Percentiles rank a stretch among this genome's conserved stretches.
Conservation (phyloP, 352 stramenopile genomes). For the Phytophthora podocarpi region DNA sequence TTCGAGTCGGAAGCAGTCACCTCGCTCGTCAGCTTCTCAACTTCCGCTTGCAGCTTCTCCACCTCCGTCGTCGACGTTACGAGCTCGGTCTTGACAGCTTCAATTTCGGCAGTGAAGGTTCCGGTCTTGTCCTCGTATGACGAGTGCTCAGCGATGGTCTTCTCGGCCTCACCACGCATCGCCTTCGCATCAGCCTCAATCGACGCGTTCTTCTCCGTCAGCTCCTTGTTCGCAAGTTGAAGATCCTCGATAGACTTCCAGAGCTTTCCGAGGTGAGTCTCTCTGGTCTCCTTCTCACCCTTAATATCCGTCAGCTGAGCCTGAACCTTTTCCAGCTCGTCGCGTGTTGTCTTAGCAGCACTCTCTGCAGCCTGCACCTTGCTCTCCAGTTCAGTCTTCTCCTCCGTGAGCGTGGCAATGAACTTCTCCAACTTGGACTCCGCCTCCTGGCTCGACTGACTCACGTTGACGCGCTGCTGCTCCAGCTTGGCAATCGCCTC, state of each 20-base stretch:
- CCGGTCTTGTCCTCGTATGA: slow-evolving; percentile 37
- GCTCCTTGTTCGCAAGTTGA: slow-evolving; percentile 50
- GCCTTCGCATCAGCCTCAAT: slow-evolving; percentile 49
- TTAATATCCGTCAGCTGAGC: slow-evolving; percentile 35
- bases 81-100: slow-evolving; percentile 27
- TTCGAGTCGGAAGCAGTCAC: slow-evolving; percentile 12
- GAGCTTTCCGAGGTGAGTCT: slow-evolving; percentile 58
- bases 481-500: slow-evolving; percentile 37
- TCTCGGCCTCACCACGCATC: slow-evolving; percentile 47
- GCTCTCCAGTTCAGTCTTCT: slow-evolving; percentile 26
- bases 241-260: slow-evolving; percentile 62
- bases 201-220: slow-evolving; percentile 48
- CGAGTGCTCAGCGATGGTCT: slow-evolving; percentile 38
- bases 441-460: slow-evolving; percentile 15
- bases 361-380: slow-evolving; percentile 23
- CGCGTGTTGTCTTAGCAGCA: slow-evolving; percentile 9
- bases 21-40: slow-evolving; percentile 35
- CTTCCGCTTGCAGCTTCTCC: slow-evolving; percentile 35
- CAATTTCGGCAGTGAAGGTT: slow-evolving; percentile 35
- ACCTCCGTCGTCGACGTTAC: slow-evolving; percentile 19
- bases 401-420: slow-evolving; percentile 14
- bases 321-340: slow-evolving; percentile 37
- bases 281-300: slow-evolving; percentile 44
- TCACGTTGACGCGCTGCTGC: slow-evolving; percentile 17
- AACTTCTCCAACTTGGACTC: slow-evolving; percentile 28